These are phyloP conservation scores for Eutrema salsugineum DNA, from an alignment of 441 rosid species.

Conservation along the genomic window DNA sequence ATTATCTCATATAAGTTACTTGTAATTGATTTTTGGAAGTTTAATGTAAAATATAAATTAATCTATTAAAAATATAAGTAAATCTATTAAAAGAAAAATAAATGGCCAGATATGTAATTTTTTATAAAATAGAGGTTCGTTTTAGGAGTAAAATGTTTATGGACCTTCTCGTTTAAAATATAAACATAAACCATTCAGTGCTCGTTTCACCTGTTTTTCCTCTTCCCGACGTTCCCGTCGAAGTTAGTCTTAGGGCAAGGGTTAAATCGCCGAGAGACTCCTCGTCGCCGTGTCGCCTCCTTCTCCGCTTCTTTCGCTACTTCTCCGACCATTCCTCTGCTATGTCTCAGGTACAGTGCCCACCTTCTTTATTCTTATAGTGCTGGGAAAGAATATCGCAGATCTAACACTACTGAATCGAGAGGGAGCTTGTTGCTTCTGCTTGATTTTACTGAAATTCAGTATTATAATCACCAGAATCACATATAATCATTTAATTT, in stretches of 20 bases:
- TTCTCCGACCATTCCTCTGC: neutral
- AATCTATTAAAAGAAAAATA: too few species aligned
- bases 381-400: neutral
- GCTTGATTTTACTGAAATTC: neutral
- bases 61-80: neutral
- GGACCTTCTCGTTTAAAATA: neutral
- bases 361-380: neutral
- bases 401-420: constrained; percentile 26
- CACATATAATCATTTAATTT: neutral
- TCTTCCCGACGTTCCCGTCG: constrained; percentile 8
- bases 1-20: too few species aligned
- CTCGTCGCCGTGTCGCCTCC: neutral
- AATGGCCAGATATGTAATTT: neutral
- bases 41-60: neutral
- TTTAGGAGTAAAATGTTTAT: neutral
- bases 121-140: neutral
- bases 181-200: neutral
- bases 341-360: constrained; percentile 30
- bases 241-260: constrained; percentile 19
- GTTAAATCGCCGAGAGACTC: constrained; percentile 10
- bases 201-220: neutral
- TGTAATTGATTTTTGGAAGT: too few species aligned
- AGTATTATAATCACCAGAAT: neutral
- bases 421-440: neutral
- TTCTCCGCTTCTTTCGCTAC: neutral